Evolutionary conservation across 257 asterid species (phyloP).

Genomic region (Eucommia ulmoides): DNA sequence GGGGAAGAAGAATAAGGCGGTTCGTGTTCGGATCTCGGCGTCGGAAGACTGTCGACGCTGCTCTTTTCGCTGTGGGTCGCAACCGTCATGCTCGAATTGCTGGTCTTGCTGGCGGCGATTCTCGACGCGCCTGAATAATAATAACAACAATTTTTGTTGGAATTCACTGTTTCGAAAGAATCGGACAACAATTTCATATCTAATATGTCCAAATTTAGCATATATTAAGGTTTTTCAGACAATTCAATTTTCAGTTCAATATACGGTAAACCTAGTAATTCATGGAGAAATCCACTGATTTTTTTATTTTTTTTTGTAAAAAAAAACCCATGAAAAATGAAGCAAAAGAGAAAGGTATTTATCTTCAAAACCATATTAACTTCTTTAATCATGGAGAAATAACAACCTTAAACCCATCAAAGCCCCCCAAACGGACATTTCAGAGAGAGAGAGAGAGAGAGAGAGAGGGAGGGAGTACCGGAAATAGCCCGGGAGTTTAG

Average conservation of each 20-base stretch:
- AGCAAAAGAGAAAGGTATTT: not conserved
- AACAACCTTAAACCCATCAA: not conserved
- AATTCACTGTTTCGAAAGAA: not conserved
- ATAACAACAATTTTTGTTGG: not conserved
- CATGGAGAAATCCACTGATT: not conserved
- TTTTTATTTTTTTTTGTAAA: no score
- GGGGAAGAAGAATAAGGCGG: slow-evolving; percentile 1
- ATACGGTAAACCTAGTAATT: not conserved
- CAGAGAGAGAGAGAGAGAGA: not conserved
- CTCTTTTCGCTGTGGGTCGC: not conserved
- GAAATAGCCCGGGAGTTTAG: slow-evolving; percentile 10
- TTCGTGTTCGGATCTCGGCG: slow-evolving; percentile 6
- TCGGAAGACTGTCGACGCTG: not conserved
- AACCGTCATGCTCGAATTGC: not conserved
- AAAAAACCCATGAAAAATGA: not conserved
- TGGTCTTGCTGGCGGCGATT: not conserved
- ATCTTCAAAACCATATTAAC: not conserved
- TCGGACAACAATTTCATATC: not conserved
- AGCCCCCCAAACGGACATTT: not conserved
- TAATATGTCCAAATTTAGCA: not conserved
- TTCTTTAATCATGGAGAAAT: not conserved
- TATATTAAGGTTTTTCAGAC: not conserved
- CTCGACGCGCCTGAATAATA: not conserved
- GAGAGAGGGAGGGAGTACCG: slow-evolving; percentile 11
- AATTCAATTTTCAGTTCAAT: not conserved